phyloP scores from a whole-genome alignment of 73 alveolate species.

The Breviolum minutum region DNA sequence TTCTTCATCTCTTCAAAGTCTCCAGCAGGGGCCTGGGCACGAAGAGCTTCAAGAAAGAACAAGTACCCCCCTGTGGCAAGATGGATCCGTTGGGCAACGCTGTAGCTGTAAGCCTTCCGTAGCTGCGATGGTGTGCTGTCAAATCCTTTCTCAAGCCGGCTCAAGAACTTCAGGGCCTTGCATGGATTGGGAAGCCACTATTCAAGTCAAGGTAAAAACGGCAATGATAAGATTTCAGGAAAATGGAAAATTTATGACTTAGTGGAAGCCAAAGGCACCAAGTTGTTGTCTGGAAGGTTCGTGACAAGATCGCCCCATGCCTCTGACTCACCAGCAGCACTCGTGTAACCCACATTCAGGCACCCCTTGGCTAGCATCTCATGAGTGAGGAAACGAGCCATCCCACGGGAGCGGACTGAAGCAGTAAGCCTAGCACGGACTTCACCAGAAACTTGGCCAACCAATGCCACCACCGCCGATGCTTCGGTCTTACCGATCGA shows the following conservation, averaged over 20 bases:
- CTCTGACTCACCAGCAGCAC: neutral
- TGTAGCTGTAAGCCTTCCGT: neutral
- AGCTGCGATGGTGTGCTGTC: conserved; percentile 23
- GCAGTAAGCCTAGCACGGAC: neutral
- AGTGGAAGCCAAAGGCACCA: neutral
- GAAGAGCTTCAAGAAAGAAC: neutral
- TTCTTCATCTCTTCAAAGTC: neutral
- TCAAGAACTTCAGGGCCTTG: neutral
- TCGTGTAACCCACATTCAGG: neutral
- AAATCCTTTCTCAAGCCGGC: neutral
- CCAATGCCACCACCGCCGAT: neutral
- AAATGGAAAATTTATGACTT: neutral
- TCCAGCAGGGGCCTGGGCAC: neutral
- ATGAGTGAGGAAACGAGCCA: neutral
- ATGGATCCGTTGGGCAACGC: neutral
- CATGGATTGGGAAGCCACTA: neutral
- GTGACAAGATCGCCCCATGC: neutral
- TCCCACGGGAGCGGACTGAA: neutral
- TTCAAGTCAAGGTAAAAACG: neutral
- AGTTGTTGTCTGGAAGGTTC: neutral
- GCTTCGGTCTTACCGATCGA: neutral
- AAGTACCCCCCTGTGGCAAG: neutral
- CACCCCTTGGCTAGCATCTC: neutral
- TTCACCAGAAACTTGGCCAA: neutral
- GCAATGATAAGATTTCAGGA: neutral